Evolutionary conservation across 1,284 basidiomycete species (phyloP).

Genomic region (Volvariella surrecta): DNA sequence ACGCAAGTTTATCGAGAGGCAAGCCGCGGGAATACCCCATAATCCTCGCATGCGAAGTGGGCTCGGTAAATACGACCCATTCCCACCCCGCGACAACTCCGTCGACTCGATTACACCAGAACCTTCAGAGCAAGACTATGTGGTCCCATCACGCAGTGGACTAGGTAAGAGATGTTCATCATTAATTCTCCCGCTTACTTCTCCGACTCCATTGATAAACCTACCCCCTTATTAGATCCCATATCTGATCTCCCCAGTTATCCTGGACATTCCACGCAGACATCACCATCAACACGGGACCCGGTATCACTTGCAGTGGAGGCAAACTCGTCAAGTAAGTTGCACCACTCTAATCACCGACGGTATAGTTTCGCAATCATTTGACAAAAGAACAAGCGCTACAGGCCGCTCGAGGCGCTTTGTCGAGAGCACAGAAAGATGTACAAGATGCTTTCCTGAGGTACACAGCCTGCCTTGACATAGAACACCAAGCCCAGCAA

Average conservation of each 20-base stretch:
- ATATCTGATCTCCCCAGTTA: conserved; percentile 26
- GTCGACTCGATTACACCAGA: conserved; percentile 47
- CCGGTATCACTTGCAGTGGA: conserved; percentile 31
- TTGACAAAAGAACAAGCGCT: conserved; percentile 32
- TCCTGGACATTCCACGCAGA: conserved; percentile 21
- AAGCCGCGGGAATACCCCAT: conserved; percentile 59
- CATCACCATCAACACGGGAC: conserved; percentile 28
- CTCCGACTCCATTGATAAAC: conserved; percentile 1
- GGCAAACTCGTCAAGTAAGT: conserved; percentile 34
- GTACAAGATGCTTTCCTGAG: conserved; percentile 63
- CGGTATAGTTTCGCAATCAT: conserved; percentile 12
- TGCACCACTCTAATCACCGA: conserved; percentile 6
- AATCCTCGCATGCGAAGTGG: conserved; percentile 63
- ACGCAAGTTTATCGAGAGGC: conserved; percentile 71
- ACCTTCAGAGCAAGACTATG: conserved; percentile 38
- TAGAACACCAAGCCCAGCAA: conserved; percentile 55
- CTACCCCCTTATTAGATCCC: conserved; percentile 16
- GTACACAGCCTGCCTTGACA: conserved; percentile 60
- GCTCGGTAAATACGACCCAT: conserved; percentile 22
- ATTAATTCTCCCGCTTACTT: background rate
- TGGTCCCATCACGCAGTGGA: conserved; percentile 29
- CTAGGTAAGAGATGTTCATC: conserved; percentile 26
- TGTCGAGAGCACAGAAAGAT: conserved; percentile 54
- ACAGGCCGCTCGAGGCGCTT: conserved; percentile 33
- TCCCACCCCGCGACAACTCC: conserved; percentile 34